A percentile compares a stretch with the other conserved stretches of the same genome.
Evolutionary conservation across 1,284 basidiomycete genomes (phyloP).

Genomic region (Xerocomus amazonicus): DNA sequence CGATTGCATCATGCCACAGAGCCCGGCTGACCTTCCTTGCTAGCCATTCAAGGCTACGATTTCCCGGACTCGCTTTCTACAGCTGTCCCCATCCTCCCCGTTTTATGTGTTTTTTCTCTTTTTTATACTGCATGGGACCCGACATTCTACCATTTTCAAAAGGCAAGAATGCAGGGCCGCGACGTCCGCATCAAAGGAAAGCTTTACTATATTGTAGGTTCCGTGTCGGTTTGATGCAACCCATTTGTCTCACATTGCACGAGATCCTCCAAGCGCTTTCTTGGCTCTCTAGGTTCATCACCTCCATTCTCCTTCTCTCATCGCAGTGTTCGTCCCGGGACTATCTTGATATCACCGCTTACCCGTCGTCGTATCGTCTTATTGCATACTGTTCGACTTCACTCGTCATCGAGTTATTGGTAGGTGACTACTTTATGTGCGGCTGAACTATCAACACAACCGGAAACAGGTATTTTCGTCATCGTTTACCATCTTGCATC

Average conservation of each 20-base stretch:
- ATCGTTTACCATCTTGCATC: constrained; percentile 51
- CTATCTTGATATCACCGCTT: constrained; percentile 35
- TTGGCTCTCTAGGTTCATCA: constrained; percentile 56
- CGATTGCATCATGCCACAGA: constrained; percentile 8
- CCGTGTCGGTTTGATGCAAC: not conserved
- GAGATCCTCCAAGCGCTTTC: constrained; percentile 56
- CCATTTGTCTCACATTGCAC: constrained; percentile 5
- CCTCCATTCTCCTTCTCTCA: constrained; percentile 46
- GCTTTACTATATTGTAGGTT: constrained; percentile 56
- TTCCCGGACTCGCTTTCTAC: constrained; percentile 22
- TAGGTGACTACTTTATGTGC: constrained; percentile 41
- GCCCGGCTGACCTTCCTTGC: constrained; percentile 9
- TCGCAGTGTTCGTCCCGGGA: constrained; percentile 42
- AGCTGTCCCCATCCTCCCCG: constrained; percentile 38
- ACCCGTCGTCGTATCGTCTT: constrained; percentile 35
- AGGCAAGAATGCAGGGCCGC: constrained; percentile 62
- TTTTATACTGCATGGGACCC: constrained; percentile 77
- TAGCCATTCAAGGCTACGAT: constrained; percentile 23
- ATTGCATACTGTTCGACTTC: constrained; percentile 45
- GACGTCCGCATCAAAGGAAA: constrained; percentile 63
- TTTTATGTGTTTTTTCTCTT: constrained; percentile 51
- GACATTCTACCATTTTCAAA: constrained; percentile 57
- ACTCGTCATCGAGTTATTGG: constrained; percentile 50
- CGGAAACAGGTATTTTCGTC: constrained; percentile 43
- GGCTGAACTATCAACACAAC: constrained; percentile 9